These are phyloP conservation scores for Amphibolis antarctica DNA, from an alignment of 106 monocot genomes.

Conservation along the genomic window DNA sequence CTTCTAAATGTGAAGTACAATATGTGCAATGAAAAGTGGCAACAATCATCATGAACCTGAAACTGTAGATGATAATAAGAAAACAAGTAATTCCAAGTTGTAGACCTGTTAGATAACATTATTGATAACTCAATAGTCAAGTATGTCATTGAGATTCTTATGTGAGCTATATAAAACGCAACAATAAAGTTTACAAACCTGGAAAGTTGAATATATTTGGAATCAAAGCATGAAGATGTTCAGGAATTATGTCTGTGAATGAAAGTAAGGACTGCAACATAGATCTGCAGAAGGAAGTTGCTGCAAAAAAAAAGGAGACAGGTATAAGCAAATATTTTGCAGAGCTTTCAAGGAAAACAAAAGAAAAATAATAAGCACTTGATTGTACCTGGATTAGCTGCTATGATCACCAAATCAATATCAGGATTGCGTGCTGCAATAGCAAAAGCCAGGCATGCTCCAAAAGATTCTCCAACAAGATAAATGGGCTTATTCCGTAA, in stretches of 20 bases:
- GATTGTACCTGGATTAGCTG: constrained; percentile 78
- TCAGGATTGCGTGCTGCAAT: constrained; percentile 65
- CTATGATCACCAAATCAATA: constrained; percentile 57
- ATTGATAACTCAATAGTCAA: no score
- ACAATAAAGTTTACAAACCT: constrained; percentile 21
- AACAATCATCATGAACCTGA: no score
- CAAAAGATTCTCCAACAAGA: constrained; percentile 78
- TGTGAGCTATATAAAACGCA: neutral
- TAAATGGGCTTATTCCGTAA: constrained; percentile 50
- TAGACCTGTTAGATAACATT: no score
- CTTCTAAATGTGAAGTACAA: no score
- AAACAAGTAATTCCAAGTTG: no score
- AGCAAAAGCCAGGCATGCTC: constrained; percentile 73
- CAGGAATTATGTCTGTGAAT: constrained; percentile 38
- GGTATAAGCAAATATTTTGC: no score
- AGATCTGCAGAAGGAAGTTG: constrained; percentile 51
- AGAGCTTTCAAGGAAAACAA: no score
- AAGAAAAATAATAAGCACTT: no score
- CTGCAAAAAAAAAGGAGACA: constrained; percentile 14
- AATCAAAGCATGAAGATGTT: constrained; percentile 24
- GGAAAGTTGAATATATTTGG: constrained; percentile 28
- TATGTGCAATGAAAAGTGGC: no score
- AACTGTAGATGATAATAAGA: no score
- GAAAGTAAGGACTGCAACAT: constrained; percentile 25
- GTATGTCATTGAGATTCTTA: neutral